A percentile compares a stretch with the other conserved stretches of the same genome.
phyloP scores from a whole-genome alignment of 176 grass and related monocot genomes.

The Oryza glaberrima region DNA sequence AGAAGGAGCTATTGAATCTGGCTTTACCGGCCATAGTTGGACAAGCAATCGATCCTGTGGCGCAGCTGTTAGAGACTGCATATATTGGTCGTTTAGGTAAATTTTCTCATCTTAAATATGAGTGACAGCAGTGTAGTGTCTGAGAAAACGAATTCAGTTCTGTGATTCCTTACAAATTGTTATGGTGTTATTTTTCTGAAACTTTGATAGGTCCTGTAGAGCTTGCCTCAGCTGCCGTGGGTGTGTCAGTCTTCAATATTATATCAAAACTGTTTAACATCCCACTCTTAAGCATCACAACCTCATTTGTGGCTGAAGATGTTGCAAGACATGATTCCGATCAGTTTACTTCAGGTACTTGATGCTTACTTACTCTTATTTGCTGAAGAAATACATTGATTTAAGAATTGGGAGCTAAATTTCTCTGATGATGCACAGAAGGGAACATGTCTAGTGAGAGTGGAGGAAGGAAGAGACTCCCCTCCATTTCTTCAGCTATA shows the following conservation, averaged over 20 bases:
- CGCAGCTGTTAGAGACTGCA: constrained; percentile 70
- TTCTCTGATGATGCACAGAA: neutral
- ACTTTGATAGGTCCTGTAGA: constrained; percentile 59
- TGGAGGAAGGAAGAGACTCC: constrained; percentile 46
- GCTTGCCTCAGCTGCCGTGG: constrained; percentile 70
- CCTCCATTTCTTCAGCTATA: constrained; percentile 63
- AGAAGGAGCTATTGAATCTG: constrained; percentile 59
- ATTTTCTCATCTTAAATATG: constrained; percentile 1
- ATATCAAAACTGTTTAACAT: constrained; percentile 81
- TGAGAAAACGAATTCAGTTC: neutral
- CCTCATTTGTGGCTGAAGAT: constrained; percentile 86
- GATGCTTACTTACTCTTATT: neutral
- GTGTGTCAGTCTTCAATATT: constrained; percentile 71
- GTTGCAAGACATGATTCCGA: constrained; percentile 56
- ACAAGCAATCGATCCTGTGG: constrained; percentile 68
- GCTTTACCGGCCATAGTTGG: constrained; percentile 67
- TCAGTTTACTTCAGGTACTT: constrained; percentile 37
- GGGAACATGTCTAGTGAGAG: neutral
- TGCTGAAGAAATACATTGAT: neutral
- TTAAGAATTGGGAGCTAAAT: constrained; percentile 26
- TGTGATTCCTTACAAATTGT: neutral
- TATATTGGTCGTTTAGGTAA: constrained; percentile 82
- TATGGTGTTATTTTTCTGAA: constrained; percentile 1
- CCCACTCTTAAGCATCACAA: constrained; percentile 75
- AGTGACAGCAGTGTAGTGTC: neutral